phyloP scores from a whole-genome alignment of 345 rosid species.

The Eutrema heterophyllum region DNA sequence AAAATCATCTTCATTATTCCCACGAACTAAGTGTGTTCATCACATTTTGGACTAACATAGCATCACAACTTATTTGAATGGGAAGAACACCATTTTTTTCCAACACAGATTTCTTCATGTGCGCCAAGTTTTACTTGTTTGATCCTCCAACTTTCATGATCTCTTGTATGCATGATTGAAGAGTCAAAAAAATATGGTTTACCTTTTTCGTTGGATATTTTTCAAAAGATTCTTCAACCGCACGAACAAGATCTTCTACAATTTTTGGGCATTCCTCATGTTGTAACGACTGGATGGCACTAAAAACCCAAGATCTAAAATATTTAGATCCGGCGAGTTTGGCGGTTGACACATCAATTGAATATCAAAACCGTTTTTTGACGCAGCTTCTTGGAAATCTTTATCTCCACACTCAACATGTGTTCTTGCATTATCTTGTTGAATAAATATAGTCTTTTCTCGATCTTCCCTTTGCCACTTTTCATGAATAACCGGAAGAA shows the following conservation, averaged over 20 bases:
- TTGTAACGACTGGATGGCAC: background rate
- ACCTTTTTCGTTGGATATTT: background rate
- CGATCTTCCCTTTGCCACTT: background rate
- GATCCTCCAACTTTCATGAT: background rate
- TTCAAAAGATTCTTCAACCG: background rate
- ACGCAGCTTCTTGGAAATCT: background rate
- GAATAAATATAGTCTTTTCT: background rate
- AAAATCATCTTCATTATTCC: no score
- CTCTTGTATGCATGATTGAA: background rate
- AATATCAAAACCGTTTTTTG: background rate
- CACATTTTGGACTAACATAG: no score
- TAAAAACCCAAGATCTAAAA: background rate
- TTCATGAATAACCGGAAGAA: background rate
- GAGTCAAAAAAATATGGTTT: background rate
- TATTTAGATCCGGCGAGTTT: background rate
- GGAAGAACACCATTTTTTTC: background rate
- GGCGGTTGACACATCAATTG: background rate
- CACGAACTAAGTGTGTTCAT: no score
- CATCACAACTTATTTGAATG: background rate
- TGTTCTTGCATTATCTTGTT: background rate
- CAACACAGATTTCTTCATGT: background rate
- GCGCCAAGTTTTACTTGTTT: background rate
- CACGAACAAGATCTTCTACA: background rate
- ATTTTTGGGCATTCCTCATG: background rate
- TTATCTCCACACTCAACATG: background rate